phyloP scores from a whole-genome alignment of 805 yeast genomes.

The Lachancea nothofagi region DNA sequence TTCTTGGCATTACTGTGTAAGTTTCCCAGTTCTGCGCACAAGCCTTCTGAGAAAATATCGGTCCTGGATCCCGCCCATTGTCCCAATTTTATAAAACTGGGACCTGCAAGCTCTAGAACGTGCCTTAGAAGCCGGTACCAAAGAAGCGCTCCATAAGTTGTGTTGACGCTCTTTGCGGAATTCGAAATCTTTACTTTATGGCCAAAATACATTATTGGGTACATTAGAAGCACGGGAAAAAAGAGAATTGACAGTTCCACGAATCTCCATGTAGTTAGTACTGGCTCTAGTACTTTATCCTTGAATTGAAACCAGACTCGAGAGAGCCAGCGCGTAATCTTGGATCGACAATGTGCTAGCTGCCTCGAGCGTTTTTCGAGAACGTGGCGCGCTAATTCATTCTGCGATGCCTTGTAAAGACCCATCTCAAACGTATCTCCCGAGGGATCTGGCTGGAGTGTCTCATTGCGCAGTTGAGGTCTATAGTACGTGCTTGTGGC shows the following conservation, averaged over 20 bases:
- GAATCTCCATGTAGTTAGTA: constrained; percentile 62
- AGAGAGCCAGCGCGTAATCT: constrained; percentile 32
- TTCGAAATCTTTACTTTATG: constrained; percentile 14
- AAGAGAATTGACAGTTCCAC: constrained; percentile 61
- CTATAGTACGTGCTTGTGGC: not conserved
- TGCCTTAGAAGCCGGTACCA: constrained; percentile 68
- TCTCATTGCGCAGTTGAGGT: constrained; percentile 2
- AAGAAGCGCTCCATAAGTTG: constrained; percentile 53
- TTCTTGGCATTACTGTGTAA: constrained; percentile 79
- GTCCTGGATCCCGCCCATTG: constrained; percentile 99
- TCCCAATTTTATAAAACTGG: constrained; percentile 85
- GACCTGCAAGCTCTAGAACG: constrained; percentile 81
- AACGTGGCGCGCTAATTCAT: constrained; percentile 42
- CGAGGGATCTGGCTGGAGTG: constrained; percentile 35
- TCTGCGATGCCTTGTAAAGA: constrained; percentile 53
- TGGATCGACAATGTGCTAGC: constrained; percentile 15
- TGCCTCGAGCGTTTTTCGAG: constrained; percentile 31
- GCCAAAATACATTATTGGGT: constrained; percentile 51
- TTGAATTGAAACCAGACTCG: constrained; percentile 39
- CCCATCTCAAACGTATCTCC: constrained; percentile 71
- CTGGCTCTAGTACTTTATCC: constrained; percentile 64
- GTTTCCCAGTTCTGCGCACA: constrained; percentile 70
- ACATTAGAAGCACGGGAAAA: constrained; percentile 56
- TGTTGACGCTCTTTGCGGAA: constrained; percentile 26
- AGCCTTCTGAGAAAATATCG: constrained; percentile 75